Conservation (phyloP, 352 stramenopile genomes). For the Phytophthora podocarpi region DNA sequence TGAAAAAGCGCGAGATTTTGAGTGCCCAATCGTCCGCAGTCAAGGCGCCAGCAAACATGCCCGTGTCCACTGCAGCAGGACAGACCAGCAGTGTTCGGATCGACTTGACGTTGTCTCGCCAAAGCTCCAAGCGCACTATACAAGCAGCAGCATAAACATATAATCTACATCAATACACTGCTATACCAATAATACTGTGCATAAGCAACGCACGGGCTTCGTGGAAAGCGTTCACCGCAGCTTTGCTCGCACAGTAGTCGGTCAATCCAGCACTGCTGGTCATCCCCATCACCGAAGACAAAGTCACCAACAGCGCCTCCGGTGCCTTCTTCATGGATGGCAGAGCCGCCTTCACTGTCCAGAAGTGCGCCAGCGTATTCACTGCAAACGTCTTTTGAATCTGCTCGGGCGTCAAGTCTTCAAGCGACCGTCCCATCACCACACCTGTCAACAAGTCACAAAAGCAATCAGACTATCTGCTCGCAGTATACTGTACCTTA, state of each 20-base stretch:
- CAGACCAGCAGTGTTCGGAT: constrained; percentile 81
- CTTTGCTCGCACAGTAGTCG: constrained; percentile 86
- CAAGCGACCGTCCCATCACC: constrained; percentile 45
- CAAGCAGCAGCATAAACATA: constrained; percentile 1
- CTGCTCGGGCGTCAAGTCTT: constrained; percentile 45
- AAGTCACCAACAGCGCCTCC: constrained; percentile 61
- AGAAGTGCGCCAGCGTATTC: constrained; percentile 80
- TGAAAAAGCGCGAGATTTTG: constrained; percentile 40
- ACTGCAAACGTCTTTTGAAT: constrained; percentile 63
- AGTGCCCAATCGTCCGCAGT: constrained; percentile 42
- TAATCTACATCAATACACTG: background rate
- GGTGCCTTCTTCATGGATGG: constrained; percentile 62
- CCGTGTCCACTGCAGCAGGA: constrained; percentile 69
- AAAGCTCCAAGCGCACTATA: constrained; percentile 79
- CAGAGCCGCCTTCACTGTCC: constrained; percentile 63
- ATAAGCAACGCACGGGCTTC: constrained; percentile 44
- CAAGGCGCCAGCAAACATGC: constrained; percentile 78
- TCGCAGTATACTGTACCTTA: no score
- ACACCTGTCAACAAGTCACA: constrained; percentile 36
- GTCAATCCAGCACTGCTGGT: constrained; percentile 60
- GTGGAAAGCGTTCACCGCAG: constrained; percentile 74
- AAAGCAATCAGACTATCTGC: background rate
- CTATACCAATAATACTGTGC: background rate
- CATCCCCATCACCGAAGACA: constrained; percentile 85
- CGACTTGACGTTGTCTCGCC: constrained; percentile 53